Evolutionary conservation across 371 early-diverging fungal species (phyloP), one percentile per base, ranked within the genome.

Genomic region (Mortierella sp.): DNA sequence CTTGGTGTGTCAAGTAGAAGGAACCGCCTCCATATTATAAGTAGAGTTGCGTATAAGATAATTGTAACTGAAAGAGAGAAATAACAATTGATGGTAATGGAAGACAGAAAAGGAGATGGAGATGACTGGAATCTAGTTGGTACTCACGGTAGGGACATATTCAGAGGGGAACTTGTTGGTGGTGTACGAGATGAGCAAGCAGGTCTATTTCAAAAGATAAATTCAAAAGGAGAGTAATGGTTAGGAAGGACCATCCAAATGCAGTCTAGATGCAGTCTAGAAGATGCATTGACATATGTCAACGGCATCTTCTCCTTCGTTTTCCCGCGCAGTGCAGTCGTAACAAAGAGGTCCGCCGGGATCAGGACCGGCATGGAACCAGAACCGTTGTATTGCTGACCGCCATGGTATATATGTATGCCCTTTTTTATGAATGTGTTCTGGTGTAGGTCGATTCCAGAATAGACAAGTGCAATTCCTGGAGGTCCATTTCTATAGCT

Each of bases 121-220:
- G n/a, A n/a, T n/a, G n/a, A n/a, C n/a, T n/a, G n/a, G n/a, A n/a
- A n/a, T n/a, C n/a, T n/a, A n/a, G n/a, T n/a, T n/a, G 28, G 42
- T 43, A 84, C 88, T 88, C 89, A 93, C 98, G 43, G 99, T 98
- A 56, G 99, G 99, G 37, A 98, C 98, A 80, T 98, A 98, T 89
- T 98, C 99, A 45, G 96, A 95, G 59, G 98, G 98, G 78, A 98
- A 98, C 88, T 97, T 96, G 92, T 98, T 98, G 45, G 98, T 98
- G 51, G 99, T 98, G 86, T 98, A 98, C 53, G 97, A 97, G 71
- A 98, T 98, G 74, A 98, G 90, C 28, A 98, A 91, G 85, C 98
- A 98, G 55, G 98, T 97, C 93, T 93, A 88, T 28, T 3, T n/a
- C 31, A 47, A 13, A 22, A 51, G 7, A 35, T 9, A 59, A 37